Evolutionary conservation across 169 alveolate genomes (phyloP).

Genomic region (Condylostoma magnum): DNA sequence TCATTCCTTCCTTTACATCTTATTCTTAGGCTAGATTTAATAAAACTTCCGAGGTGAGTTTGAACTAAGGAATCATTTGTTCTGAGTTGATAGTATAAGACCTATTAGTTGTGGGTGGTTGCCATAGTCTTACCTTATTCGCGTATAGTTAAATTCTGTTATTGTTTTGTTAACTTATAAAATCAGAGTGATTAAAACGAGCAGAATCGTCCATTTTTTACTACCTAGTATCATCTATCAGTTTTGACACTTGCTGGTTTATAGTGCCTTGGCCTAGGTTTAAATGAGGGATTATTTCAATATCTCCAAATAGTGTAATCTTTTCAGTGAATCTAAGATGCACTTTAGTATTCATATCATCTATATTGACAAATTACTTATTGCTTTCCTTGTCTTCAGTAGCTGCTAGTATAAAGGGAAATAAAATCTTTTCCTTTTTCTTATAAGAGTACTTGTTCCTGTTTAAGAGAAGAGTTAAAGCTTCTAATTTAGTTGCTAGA

Average conservation of each 20-base stretch:
- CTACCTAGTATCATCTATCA: no score
- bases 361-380: not conserved
- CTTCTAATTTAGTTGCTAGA: not conserved
- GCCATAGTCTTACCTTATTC: no score
- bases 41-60: slow-evolving; percentile 10
- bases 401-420: slow-evolving; percentile 14
- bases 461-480: not conserved
- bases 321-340: not conserved
- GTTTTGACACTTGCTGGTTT: no score
- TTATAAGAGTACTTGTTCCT: not conserved
- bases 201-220: no score
- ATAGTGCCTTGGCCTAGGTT: no score
- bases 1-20: not conserved
- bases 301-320: slow-evolving; percentile 16
- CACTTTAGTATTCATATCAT: not conserved
- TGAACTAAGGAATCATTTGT: slow-evolving; percentile 21
- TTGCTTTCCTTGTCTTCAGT: slow-evolving; percentile 22
- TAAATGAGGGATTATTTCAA: no score
- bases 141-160: no score
- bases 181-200: no score
- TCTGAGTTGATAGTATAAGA: no score
- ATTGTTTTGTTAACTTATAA: no score
- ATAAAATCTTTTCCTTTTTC: not conserved
- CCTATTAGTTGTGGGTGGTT: no score
- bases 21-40: not conserved